Evolutionary conservation across 1,284 basidiomycete species (phyloP).

Genomic region (Inonotus obliquus): DNA sequence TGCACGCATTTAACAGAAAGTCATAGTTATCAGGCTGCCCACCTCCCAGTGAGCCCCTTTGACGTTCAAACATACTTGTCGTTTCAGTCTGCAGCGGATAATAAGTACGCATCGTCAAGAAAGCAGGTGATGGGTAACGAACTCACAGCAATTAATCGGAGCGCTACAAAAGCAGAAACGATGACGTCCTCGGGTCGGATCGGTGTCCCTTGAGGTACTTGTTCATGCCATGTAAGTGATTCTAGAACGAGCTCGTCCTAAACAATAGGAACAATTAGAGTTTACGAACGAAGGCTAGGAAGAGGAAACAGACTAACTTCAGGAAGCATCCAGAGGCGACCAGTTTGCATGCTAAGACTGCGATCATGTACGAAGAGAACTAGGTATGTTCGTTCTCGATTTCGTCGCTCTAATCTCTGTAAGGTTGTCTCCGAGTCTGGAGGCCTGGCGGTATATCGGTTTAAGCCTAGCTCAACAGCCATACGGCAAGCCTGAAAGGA

Average conservation of each 20-base stretch:
- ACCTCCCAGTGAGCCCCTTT: constrained; percentile 39
- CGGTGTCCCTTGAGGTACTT: constrained; percentile 36
- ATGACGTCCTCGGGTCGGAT: constrained; percentile 76
- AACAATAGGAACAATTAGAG: constrained; percentile 11
- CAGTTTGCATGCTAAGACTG: constrained; percentile 77
- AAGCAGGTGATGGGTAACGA: not conserved
- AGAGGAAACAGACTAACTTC: constrained; percentile 38
- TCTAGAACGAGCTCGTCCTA: constrained; percentile 65
- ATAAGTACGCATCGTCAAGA: constrained; percentile 1
- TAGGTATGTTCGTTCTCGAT: constrained; percentile 77
- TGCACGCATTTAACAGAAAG: constrained; percentile 62
- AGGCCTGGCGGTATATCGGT: constrained; percentile 54
- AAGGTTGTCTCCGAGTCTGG: constrained; percentile 55
- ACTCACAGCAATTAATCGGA: constrained; percentile 69
- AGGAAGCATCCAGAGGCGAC: constrained; percentile 78
- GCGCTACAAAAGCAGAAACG: constrained; percentile 65
- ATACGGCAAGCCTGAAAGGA: constrained; percentile 68
- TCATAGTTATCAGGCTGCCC: constrained; percentile 61
- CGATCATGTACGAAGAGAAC: constrained; percentile 81
- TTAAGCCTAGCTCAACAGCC: constrained; percentile 76
- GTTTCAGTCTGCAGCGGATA: constrained; percentile 54
- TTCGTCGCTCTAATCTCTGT: constrained; percentile 67
- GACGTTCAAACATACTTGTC: constrained; percentile 64
- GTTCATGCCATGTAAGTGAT: constrained; percentile 64
- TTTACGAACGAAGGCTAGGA: not conserved